Conservation (phyloP, 2,329 filamentous ascomycete genomes). For the Fusarium redolens region DNA sequence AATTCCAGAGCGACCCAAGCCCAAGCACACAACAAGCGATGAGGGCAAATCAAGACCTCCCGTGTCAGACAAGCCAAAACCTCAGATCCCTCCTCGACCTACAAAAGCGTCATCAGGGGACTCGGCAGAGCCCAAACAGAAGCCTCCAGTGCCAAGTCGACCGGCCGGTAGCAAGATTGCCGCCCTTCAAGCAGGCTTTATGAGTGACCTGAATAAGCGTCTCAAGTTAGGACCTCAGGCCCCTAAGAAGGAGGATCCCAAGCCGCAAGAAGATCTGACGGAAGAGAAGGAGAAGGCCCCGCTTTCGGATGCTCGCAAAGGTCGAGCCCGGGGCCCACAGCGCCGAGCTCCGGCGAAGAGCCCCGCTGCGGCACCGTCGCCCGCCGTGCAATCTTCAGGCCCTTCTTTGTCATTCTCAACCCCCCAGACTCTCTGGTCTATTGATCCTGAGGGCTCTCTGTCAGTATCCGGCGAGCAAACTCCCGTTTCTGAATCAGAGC, state of each 20-base stretch:
- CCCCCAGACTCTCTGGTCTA: conserved; percentile 62
- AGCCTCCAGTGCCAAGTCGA: conserved; percentile 81
- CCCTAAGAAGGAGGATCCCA: conserved; percentile 77
- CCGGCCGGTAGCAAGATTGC: conserved; percentile 89
- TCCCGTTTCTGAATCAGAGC: conserved; percentile 18
- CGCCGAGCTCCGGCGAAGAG: conserved; percentile 73
- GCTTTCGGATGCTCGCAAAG: conserved; percentile 89
- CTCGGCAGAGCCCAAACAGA: conserved; percentile 70
- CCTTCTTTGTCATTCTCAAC: conserved; percentile 60
- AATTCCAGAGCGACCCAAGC: conserved; percentile 66
- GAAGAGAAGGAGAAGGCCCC: conserved; percentile 78
- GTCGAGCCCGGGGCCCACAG: conserved; percentile 87
- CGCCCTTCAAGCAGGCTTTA: conserved; percentile 88
- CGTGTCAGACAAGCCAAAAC: conserved; percentile 67
- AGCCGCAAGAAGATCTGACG: conserved; percentile 64
- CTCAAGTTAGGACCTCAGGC: conserved; percentile 86
- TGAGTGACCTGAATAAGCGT: conserved; percentile 92
- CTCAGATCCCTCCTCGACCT: conserved; percentile 70
- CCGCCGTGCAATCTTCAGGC: conserved; percentile 48
- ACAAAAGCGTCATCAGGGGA: conserved; percentile 60
- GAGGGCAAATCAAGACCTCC: conserved; percentile 55
- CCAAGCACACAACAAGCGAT: conserved; percentile 55
- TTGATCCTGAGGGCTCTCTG: conserved; percentile 61
- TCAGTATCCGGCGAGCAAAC: conserved; percentile 37
- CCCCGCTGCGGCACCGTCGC: conserved; percentile 51